These are phyloP conservation scores for Venturia nashicola DNA, from an alignment of 2,329 filamentous ascomycete species.

Conservation along the genomic window DNA sequence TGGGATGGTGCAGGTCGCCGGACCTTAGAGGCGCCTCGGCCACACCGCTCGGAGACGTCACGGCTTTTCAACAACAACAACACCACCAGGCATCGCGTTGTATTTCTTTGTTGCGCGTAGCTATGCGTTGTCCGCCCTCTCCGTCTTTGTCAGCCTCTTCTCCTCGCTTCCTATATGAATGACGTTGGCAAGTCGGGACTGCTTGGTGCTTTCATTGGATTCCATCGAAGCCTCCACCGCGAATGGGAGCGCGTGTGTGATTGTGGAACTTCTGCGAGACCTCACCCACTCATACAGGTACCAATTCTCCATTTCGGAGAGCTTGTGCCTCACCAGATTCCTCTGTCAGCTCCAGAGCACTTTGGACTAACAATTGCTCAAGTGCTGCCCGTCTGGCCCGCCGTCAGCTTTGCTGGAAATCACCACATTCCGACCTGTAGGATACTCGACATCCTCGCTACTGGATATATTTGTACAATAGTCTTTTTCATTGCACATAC, in stretches of 20 bases:
- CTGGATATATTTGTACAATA: background rate
- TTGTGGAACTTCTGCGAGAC: background rate
- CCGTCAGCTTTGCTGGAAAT: background rate
- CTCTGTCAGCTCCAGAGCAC: background rate
- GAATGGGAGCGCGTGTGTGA: slow-evolving; percentile 7
- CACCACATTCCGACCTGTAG: background rate
- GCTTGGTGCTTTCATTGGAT: slow-evolving; percentile 5
- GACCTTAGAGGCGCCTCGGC: too few species aligned
- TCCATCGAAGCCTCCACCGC: background rate
- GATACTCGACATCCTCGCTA: background rate
- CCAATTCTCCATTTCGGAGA: background rate
- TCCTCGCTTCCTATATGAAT: background rate
- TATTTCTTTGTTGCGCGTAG: slow-evolving; percentile 2
- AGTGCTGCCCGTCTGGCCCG: background rate
- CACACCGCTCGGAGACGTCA: slow-evolving; percentile 6
- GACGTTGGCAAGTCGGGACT: slow-evolving; percentile 6
- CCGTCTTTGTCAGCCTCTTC: background rate
- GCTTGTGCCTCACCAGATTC: background rate
- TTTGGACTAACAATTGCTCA: background rate
- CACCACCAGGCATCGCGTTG: background rate
- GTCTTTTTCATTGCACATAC: slow-evolving; percentile 2
- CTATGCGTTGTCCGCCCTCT: slow-evolving; percentile 9
- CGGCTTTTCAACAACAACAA: background rate
- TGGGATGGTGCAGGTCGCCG: too few species aligned
- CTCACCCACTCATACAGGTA: slow-evolving; percentile 5